phyloP scores from a whole-genome alignment of 805 yeast genomes.

The Ogataea minuta region DNA sequence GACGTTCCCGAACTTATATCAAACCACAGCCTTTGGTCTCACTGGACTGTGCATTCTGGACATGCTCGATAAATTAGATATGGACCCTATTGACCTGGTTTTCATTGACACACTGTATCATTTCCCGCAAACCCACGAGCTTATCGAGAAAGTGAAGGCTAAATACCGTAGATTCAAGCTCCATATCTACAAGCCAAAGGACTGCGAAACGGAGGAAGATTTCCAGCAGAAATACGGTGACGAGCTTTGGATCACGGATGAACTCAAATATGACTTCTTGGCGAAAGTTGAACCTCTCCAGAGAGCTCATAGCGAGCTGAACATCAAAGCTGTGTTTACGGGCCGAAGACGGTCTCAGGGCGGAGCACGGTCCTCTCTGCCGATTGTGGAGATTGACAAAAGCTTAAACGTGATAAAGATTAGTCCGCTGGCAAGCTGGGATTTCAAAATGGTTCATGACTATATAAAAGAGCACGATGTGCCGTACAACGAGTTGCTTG shows the following conservation, averaged over 20 bases:
- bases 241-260: conserved; percentile 79
- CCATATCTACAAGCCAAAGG: conserved; percentile 67
- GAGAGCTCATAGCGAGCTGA: conserved; percentile 72
- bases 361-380: conserved; percentile 68
- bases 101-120: conserved; percentile 91
- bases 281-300: conserved; percentile 93
- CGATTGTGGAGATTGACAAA: conserved; percentile 74
- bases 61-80: conserved; percentile 58
- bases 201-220: conserved; percentile 53
- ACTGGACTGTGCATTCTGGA: conserved; percentile 89
- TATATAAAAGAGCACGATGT: conserved; percentile 72
- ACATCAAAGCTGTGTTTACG: conserved; percentile 82
- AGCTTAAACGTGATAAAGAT: conserved; percentile 73
- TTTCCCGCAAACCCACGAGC: conserved; percentile 87
- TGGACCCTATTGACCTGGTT: conserved; percentile 61
- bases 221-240: conserved; percentile 72
- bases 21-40: conserved; percentile 93
- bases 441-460: conserved; percentile 62
- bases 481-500: conserved; percentile 82
- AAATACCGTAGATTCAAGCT: conserved; percentile 56
- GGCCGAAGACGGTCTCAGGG: conserved; percentile 93
- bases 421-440: conserved; percentile 86
- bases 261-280: conserved; percentile 73
- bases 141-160: conserved; percentile 56
- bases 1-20: conserved; percentile 81